Conservation (phyloP, 2,329 filamentous ascomycete species). For the Cytospora chrysosperma region DNA sequence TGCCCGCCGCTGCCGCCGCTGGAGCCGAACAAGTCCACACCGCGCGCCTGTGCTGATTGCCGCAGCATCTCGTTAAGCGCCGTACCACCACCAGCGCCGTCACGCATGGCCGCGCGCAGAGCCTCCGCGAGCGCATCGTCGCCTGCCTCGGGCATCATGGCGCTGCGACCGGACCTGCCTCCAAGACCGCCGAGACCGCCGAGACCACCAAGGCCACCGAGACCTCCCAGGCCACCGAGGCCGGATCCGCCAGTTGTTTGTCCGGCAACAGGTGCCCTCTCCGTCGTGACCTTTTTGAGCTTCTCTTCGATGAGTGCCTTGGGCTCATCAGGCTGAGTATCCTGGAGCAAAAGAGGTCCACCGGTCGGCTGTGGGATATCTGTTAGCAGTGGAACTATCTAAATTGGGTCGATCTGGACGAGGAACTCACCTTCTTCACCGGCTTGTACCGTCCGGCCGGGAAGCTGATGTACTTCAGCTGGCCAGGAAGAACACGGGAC, state of each 20-base stretch:
- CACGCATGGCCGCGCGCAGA: conserved; percentile 32
- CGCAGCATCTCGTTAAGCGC: conserved; percentile 46
- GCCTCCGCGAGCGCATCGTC: conserved; percentile 30
- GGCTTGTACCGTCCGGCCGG: conserved; percentile 87
- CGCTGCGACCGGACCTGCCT: conserved; percentile 24
- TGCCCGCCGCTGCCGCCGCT: conserved; percentile 29
- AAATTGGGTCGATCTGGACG: neutral
- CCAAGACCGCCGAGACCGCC: conserved; percentile 35
- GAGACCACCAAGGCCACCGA: conserved; percentile 30
- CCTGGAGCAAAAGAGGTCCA: conserved; percentile 86
- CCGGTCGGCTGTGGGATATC: conserved; percentile 69
- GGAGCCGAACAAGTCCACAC: conserved; percentile 27
- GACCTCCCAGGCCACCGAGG: conserved; percentile 32
- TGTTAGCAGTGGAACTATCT: conserved; percentile 39
- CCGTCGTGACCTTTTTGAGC: conserved; percentile 74
- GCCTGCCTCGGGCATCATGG: conserved; percentile 22
- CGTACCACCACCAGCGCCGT: conserved; percentile 34
- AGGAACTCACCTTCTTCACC: conserved; percentile 70
- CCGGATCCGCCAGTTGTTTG: conserved; percentile 32
- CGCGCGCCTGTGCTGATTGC: conserved; percentile 36
- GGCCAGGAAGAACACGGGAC: conserved; percentile 86
- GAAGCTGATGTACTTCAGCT: conserved; percentile 96
- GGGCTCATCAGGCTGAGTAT: conserved; percentile 74
- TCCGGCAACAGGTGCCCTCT: conserved; percentile 58
- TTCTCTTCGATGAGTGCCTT: conserved; percentile 88